Base-by-base conservation (phyloP, 2,329 filamentous ascomycete species). In the Verticillium longisporum region DNA sequence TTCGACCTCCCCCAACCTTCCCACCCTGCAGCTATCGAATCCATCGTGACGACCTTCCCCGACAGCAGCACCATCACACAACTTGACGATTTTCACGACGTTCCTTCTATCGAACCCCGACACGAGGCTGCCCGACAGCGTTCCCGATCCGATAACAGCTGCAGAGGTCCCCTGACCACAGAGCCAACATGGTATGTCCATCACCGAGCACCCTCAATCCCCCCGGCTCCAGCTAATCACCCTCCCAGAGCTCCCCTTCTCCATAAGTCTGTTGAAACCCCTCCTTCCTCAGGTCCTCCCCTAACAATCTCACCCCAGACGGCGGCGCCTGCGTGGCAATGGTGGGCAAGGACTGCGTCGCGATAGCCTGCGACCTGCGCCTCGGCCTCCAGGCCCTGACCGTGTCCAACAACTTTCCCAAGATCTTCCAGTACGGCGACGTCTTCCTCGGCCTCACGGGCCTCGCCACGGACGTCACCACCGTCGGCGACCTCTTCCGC, bases 361-460 rank as follows among this genome's bases (percentile, higher is more conserved):
- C 95, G 78, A 98, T 99, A 75, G 95, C 95, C 76, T 99, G 95
- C 83, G 95, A 99, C 79, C 91, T 99, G 68, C 94, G 95, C 66
- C 91, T 99, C 68, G 95, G 95, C 71, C 88, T 98, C 74, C 95
- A 99, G 81, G 86, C 95, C 73, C 85, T 99, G 73, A 99, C 95
- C 65, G 91, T 99, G 63, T 97, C 92, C 76, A 99, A 99, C 88
- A 95, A 98, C 88, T 98, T 98, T 84, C 95, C 95, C 81, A 99
- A 99, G 84, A 91, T 99, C 83, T 98, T 98, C 87, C 88, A 89
- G 77, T 98, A 96, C 84, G 92, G 92, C 72, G 91, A 94, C 72
- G 91, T 95, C 70, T 97, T 96, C 79, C 90, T 99, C 38, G 95
- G 95, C 61, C 88, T 99, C 64, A 98, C 95, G 4, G 95, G 58